A percentile compares a stretch with the other conserved stretches of the same genome.
Evolutionary conservation across 2,329 filamentous ascomycete species (phyloP).

Genomic region (Leptographium wingfieldii): DNA sequence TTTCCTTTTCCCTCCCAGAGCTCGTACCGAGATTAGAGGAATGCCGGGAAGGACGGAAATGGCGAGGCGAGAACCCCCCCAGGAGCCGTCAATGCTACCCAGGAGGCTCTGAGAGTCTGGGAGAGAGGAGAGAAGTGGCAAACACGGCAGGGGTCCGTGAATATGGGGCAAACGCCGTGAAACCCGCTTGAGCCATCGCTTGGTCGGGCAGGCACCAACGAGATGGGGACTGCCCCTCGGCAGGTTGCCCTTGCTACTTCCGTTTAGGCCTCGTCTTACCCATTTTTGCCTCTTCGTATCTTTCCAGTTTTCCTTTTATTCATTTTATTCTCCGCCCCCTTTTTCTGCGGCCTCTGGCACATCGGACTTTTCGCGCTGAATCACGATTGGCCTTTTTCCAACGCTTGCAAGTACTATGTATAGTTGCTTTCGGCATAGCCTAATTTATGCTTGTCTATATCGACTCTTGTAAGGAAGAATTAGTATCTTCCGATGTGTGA

Average conservation of each 20-base stretch:
- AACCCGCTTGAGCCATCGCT: conserved; percentile 4
- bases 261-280: neutral
- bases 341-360: neutral
- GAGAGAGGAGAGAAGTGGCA: neutral
- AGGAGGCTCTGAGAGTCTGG: neutral
- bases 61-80: neutral
- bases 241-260: neutral
- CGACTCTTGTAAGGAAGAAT: neutral
- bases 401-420: neutral
- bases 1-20: neutral
- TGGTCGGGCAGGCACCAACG: neutral
- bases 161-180: conserved; percentile 3
- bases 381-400: neutral
- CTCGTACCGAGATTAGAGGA: neutral
- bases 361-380: neutral
- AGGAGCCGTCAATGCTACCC: neutral
- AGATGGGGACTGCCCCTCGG: neutral
- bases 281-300: neutral
- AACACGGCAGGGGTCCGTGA: neutral
- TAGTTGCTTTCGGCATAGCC: neutral
- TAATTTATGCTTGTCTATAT: neutral
- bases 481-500: neutral
- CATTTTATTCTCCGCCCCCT: neutral
- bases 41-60: neutral
- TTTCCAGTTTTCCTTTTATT: neutral